Conservation (phyloP, 495 filamentous ascomycete species). For the Zalerion maritima region DNA sequence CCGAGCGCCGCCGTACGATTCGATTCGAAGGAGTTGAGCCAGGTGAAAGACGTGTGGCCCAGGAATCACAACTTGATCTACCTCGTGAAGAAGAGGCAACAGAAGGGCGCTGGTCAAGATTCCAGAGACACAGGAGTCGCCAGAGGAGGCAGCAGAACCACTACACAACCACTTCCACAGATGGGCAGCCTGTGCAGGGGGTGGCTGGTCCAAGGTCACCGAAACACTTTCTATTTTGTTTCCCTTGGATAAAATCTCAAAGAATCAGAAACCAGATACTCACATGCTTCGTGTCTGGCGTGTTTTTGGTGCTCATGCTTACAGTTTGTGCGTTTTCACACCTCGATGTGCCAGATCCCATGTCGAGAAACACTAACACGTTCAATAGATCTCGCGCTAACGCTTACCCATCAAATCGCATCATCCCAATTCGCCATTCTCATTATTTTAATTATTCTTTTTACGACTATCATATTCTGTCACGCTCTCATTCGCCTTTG, state of each 20-base stretch:
- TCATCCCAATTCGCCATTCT: slow-evolving; percentile 56
- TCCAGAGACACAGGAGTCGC: slow-evolving; percentile 1
- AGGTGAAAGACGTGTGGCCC: slow-evolving; percentile 19
- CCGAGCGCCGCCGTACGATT: slow-evolving; percentile 4
- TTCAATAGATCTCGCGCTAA: slow-evolving; percentile 48
- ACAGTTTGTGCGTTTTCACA: slow-evolving; percentile 38
- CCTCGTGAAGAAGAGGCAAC: slow-evolving; percentile 10
- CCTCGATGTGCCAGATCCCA: background rate
- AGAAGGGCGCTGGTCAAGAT: too few relatives aligned
- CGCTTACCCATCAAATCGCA: slow-evolving; percentile 40
- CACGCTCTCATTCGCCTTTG: slow-evolving; percentile 61
- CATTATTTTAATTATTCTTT: slow-evolving; percentile 58
- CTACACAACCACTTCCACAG: background rate
- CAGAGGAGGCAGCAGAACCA: background rate
- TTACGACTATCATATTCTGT: slow-evolving; percentile 62
- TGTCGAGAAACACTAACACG: slow-evolving; percentile 8
- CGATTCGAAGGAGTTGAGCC: slow-evolving; percentile 22
- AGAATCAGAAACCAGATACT: slow-evolving; percentile 40
- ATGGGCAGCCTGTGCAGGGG: too few relatives aligned
- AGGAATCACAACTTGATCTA: slow-evolving; percentile 13
- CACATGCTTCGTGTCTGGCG: slow-evolving; percentile 39
- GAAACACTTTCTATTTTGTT: slow-evolving; percentile 32
- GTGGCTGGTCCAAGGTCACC: too few relatives aligned
- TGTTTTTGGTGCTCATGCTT: slow-evolving; percentile 38
- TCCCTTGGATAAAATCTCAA: slow-evolving; percentile 38